phyloP scores from a whole-genome alignment of 1,139 yeast species.

The Candida pseudocylindracea region DNA sequence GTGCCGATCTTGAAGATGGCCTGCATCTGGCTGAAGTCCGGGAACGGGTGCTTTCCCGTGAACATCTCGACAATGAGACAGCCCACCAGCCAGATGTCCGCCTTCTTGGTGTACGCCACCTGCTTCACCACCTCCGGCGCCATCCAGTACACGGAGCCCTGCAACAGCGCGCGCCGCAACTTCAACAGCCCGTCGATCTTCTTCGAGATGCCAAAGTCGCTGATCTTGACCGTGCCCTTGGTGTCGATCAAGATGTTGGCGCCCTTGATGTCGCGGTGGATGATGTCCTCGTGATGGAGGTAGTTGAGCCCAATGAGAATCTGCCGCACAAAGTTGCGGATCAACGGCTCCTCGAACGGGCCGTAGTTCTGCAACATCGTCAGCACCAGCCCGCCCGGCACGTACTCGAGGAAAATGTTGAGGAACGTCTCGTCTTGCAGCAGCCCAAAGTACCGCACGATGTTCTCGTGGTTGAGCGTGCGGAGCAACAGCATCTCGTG shows the following conservation, averaged over 20 bases:
- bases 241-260: conserved; percentile 76
- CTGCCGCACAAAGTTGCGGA: conserved; percentile 66
- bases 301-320: conserved; percentile 65
- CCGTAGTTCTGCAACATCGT: conserved; percentile 73
- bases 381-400: conserved; percentile 92
- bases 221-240: conserved; percentile 88
- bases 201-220: conserved; percentile 89
- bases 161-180: conserved; percentile 59
- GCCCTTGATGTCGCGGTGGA: conserved; percentile 92
- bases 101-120: conserved; percentile 69
- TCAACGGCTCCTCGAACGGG: conserved; percentile 78
- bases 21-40: conserved; percentile 87
- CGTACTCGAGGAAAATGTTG: conserved; percentile 80
- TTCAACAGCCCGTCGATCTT: conserved; percentile 23
- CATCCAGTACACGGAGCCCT: conserved; percentile 97
- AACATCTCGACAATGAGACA: conserved; percentile 85
- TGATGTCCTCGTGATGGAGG: conserved; percentile 62
- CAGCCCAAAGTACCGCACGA: conserved; percentile 79
- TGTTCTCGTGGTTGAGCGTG: conserved; percentile 75
- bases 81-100: conserved; percentile 93
- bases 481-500: conserved; percentile 66
- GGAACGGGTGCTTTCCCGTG: conserved; percentile 87
- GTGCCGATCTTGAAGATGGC: conserved; percentile 88
- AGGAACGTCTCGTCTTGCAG: conserved; percentile 46
- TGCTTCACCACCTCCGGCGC: conserved; percentile 95